Conservation (phyloP, 371 early-diverging fungal species). For the Mortierella sp. region DNA sequence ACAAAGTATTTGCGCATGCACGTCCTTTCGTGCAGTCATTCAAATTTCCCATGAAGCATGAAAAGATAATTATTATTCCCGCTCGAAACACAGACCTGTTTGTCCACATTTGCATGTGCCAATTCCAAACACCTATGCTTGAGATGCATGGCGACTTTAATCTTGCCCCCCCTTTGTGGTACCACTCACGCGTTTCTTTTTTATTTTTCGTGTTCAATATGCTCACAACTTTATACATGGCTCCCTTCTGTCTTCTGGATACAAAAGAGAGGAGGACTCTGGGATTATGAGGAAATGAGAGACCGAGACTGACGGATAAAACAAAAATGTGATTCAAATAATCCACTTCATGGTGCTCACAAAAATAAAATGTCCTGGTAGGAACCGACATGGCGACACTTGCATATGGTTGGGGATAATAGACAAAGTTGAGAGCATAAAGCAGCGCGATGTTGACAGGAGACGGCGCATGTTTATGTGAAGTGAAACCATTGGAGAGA, state of each 20-base stretch:
- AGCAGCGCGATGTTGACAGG: neutral
- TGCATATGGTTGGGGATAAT: neutral
- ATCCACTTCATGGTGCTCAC: too few species aligned
- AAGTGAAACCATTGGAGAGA: neutral
- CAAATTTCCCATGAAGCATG: slow-evolving; percentile 7
- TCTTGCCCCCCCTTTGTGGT: neutral
- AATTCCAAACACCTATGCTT: too few species aligned
- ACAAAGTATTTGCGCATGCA: neutral
- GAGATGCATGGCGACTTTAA: too few species aligned
- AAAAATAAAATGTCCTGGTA: neutral
- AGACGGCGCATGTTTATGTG: neutral
- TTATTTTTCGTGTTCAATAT: slow-evolving; percentile 1
- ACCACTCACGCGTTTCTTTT: slow-evolving; percentile 1
- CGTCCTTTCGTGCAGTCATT: neutral
- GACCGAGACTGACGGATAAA: too few species aligned
- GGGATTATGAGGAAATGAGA: too few species aligned
- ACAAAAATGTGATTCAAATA: too few species aligned
- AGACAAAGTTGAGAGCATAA: neutral
- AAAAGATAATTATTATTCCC: neutral
- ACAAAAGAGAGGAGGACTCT: neutral
- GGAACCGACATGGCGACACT: slow-evolving; percentile 9
- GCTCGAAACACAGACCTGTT: neutral
- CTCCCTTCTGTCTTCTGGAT: neutral
- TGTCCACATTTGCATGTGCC: neutral
- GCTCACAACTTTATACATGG: neutral